These are phyloP conservation scores for Curvularia spicifera DNA, from an alignment of 2,329 filamentous ascomycete genomes.

Conservation along the genomic window DNA sequence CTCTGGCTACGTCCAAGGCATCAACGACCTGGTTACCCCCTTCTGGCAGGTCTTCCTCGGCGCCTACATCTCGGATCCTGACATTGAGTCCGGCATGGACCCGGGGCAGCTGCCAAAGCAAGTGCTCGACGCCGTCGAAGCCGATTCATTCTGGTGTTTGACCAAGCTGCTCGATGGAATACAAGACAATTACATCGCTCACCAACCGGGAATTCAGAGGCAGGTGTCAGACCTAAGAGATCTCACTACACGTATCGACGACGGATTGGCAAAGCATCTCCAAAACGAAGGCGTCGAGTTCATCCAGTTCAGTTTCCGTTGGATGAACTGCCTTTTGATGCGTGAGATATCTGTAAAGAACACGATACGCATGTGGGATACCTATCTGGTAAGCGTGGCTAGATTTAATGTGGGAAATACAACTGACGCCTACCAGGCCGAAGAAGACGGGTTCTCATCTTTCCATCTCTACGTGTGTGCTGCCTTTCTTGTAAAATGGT, in stretches of 20 bases:
- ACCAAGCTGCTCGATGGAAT: slow-evolving; percentile 98
- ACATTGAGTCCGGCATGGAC: slow-evolving; percentile 95
- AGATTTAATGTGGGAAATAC: background rate
- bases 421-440: slow-evolving; percentile 67
- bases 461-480: slow-evolving; percentile 99
- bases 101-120: slow-evolving; percentile 89
- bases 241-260: slow-evolving; percentile 88
- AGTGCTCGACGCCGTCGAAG: slow-evolving; percentile 94
- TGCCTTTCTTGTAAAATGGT: slow-evolving; percentile 98
- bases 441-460: slow-evolving; percentile 97
- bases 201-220: slow-evolving; percentile 93
- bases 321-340: slow-evolving; percentile 99
- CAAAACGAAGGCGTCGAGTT: slow-evolving; percentile 94
- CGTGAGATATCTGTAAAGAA: slow-evolving; percentile 95
- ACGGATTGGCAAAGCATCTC: slow-evolving; percentile 81
- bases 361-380: slow-evolving; percentile 99
- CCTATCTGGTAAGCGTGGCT: slow-evolving; percentile 77
- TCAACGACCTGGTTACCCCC: slow-evolving; percentile 96
- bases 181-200: slow-evolving; percentile 98
- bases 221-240: slow-evolving; percentile 90
- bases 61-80: slow-evolving; percentile 90
- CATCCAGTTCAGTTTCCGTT: slow-evolving; percentile 98
- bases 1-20: slow-evolving; percentile 96
- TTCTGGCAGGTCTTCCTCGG: slow-evolving; percentile 98
- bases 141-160: slow-evolving; percentile 97